A percentile compares a stretch with the other conserved stretches of the same genome.
phyloP scores from a whole-genome alignment of 116 monocot genomes.

The Papilionanthe hybrid region DNA sequence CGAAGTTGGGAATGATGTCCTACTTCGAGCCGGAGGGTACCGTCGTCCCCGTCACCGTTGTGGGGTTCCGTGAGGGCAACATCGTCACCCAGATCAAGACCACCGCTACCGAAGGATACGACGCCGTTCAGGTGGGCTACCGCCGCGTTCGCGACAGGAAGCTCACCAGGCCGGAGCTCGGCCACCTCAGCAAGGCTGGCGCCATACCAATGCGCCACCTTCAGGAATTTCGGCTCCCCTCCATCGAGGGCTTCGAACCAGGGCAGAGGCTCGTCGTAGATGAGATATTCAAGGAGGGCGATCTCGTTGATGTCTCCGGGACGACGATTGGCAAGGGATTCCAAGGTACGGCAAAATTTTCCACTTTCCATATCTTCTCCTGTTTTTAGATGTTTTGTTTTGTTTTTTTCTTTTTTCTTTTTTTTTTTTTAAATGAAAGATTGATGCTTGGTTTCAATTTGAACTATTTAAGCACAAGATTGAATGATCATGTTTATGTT shows the following conservation, averaged over 20 bases:
- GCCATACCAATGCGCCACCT: conserved; percentile 77
- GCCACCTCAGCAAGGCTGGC: conserved; percentile 82
- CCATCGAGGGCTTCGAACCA: conserved; percentile 68
- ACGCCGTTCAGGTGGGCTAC: conserved; percentile 88
- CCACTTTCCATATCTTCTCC: not conserved
- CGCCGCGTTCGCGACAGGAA: conserved; percentile 80
- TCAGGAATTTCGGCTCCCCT: conserved; percentile 78
- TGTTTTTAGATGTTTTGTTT: not conserved
- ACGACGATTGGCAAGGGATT: conserved; percentile 88
- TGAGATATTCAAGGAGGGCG: conserved; percentile 85
- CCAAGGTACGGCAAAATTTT: conserved; percentile 48
- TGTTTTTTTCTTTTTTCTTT: not conserved
- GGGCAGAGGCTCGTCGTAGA: conserved; percentile 61
- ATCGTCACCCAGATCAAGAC: conserved; percentile 95
- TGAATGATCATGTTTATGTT: too few species aligned
- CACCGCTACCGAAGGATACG: conserved; percentile 79
- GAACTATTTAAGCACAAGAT: not conserved
- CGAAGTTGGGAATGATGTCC: conserved; percentile 96
- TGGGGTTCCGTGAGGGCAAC: conserved; percentile 97
- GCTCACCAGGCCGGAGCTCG: conserved; percentile 83
- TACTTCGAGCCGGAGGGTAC: conserved; percentile 78
- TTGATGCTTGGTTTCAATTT: not conserved
- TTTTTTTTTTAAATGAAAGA: too few species aligned
- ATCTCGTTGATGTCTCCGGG: conserved; percentile 85
- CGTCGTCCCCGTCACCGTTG: conserved; percentile 85